Base-by-base conservation (phyloP, 2,329 filamentous ascomycete species). In the Geoglossum cookeanum region DNA sequence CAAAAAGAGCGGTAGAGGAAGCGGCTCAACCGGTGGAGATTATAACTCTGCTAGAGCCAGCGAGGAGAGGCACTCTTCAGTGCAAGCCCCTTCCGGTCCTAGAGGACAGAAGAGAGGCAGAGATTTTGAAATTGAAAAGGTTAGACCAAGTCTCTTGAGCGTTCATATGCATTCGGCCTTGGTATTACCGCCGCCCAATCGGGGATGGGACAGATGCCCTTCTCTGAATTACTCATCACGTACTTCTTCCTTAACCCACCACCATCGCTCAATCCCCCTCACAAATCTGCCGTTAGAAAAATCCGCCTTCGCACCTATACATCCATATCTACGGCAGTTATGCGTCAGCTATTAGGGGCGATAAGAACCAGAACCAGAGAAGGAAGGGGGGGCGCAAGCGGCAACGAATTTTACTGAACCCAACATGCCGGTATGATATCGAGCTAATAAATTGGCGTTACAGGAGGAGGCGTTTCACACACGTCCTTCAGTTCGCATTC, bases 381-480 rank as follows among this genome's bases (percentile, higher is more conserved):
- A 22, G 22, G 22, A 22, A 22, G 22, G 22, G 22, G 22, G 22
- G 22, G 22, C 22, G 22, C 22, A 22, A 22, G 22, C 2, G 22
- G 47, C 47, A 29, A 3, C 3, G 6, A 27, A 11, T 49, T 49
- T 49, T 29, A 11, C 47, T 17, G 9, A 5, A 49, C 29, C 47
- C 29, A 22, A 13, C 29, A 27, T 11, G 9, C 6, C 29, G 22
- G 29, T 2, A 4, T 2, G 17, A 49, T 22, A 49, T 6, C 11
- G 9, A 27, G 22, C 47, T 49, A 22, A 49, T 4, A 17, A 30
- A 52, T 22, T 52, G 17, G 15, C 11, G 13, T 11, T 27, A 58
- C 70, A 97, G 90, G 92, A 97, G 73, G 92, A 97, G 60, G 75
- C 78, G 3, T 98, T 95, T 68, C 81, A 89, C 66, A 77, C 78